Evolutionary conservation across 139 green algal genomes (phyloP), one percentile per base, ranked within the genome.

Genomic region (Tetradesmus lagerheimii): DNA sequence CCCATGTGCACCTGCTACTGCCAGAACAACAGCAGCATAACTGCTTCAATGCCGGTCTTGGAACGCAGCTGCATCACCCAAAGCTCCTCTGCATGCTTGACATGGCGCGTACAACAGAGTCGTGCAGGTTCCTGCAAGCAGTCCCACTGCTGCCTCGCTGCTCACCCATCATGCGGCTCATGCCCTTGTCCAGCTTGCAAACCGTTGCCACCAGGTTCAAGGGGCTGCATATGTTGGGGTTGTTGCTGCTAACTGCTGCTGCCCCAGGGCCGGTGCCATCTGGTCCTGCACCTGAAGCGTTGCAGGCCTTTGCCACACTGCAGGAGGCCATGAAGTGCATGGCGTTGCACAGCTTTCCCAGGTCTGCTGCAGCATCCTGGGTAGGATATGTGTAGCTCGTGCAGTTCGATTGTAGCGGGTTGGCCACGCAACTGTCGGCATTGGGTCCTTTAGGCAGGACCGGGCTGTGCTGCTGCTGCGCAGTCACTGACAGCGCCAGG

Each of bases 291-390:
- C 80, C 45, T 27, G 45, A 74, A 39, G 31, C 71, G 43, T 90
- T 90, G 75, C 86, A 90, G 76, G 75, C 75, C 35, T 77, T 85
- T n/a, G 76, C 45, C 9, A 90, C 71, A 31, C 66, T 84, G 77
- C 86, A 90, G 45, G 64, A 75, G 25, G 85, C n/a, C 85, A 89
- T 89, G 67, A 83, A 89, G 41, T 74, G 71, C 85, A 89, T 89
- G 31, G 71, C 71, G 31, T 41, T 31, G 71, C 85, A 89, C 16
- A 89, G 67, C 20, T 47, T 71, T 71, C 38, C 62, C 2, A 83
- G 34, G 35, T 89, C 85, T 39, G 67, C 85, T 41, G 71, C 85
- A 15, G 66, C 84, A 16, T 25, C 25, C 18, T 57, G 6, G 4
- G 8, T 16, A 1, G 64, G 84, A 53, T 89, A 87, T 5, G 25